phyloP scores from a whole-genome alignment of 805 yeast genomes.

The Ogataea glucozyma region DNA sequence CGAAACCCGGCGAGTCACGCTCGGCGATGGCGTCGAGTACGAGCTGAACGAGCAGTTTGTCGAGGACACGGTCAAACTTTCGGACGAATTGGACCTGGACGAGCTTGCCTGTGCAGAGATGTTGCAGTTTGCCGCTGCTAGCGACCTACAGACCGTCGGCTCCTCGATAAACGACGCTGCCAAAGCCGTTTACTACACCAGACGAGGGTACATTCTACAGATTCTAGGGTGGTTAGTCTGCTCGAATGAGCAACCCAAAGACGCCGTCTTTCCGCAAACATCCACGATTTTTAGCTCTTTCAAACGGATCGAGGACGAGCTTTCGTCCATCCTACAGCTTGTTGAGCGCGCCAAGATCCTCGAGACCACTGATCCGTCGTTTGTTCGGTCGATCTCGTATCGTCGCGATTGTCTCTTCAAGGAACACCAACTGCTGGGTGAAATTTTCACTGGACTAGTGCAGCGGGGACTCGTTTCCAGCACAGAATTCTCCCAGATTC shows the following conservation, averaged over 20 bases:
- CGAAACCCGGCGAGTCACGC: constrained; percentile 46
- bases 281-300: constrained; percentile 56
- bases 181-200: constrained; percentile 61
- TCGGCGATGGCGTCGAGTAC: constrained; percentile 59
- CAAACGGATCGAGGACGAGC: constrained; percentile 54
- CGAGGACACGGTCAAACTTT: constrained; percentile 52
- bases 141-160: constrained; percentile 42
- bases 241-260: constrained; percentile 12
- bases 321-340: constrained; percentile 53
- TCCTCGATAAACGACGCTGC: constrained; percentile 59
- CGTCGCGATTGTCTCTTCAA: constrained; percentile 62
- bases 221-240: constrained; percentile 48
- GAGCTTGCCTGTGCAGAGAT: constrained; percentile 76
- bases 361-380: constrained; percentile 47
- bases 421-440: constrained; percentile 73
- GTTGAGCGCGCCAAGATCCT: constrained; percentile 54
- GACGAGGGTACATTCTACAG: constrained; percentile 75
- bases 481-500: constrained; percentile 40
- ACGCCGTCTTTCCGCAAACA: constrained; percentile 6
- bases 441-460: constrained; percentile 56
- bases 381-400: constrained; percentile 51
- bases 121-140: constrained; percentile 48
- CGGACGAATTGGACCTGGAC: constrained; percentile 73
- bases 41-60: constrained; percentile 67
- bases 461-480: constrained; percentile 37